These are phyloP conservation scores for Aciculosporium take DNA, from an alignment of 2,329 filamentous ascomycete species.

Conservation along the genomic window DNA sequence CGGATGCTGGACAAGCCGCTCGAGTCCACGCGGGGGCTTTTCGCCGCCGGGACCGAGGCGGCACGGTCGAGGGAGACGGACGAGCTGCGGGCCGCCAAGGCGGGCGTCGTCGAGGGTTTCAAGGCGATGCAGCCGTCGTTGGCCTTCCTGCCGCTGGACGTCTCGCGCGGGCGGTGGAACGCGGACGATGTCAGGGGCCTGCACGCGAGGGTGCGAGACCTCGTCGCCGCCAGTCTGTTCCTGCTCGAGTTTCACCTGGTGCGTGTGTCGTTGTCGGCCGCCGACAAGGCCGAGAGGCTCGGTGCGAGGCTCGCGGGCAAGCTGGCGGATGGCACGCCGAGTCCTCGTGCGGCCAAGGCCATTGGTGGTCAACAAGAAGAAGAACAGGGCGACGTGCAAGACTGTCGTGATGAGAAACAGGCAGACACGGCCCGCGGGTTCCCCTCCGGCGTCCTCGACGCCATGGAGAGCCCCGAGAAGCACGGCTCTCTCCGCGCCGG, in stretches of 20 bases:
- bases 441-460: constrained; percentile 20
- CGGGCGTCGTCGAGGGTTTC: constrained; percentile 19
- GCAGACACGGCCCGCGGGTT: background rate
- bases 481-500: constrained; percentile 16
- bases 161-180: constrained; percentile 31
- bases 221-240: constrained; percentile 20
- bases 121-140: constrained; percentile 24
- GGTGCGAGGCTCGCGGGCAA: background rate
- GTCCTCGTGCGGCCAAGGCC: background rate
- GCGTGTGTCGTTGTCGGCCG: constrained; percentile 12
- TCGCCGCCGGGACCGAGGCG: constrained; percentile 10
- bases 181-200: constrained; percentile 27
- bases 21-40: constrained; percentile 14
- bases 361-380: background rate
- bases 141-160: constrained; percentile 30
- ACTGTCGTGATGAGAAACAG: constrained; percentile 1
- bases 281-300: constrained; percentile 10
- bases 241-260: constrained; percentile 29
- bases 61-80: constrained; percentile 12
- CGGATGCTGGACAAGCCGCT: constrained; percentile 19
- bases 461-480: constrained; percentile 24
- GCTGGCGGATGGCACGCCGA: background rate
- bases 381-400: too few relatives aligned
- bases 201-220: constrained; percentile 20
- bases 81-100: constrained; percentile 16